phyloP scores from a whole-genome alignment of 106 monocot species.

The Acorus calamus region DNA sequence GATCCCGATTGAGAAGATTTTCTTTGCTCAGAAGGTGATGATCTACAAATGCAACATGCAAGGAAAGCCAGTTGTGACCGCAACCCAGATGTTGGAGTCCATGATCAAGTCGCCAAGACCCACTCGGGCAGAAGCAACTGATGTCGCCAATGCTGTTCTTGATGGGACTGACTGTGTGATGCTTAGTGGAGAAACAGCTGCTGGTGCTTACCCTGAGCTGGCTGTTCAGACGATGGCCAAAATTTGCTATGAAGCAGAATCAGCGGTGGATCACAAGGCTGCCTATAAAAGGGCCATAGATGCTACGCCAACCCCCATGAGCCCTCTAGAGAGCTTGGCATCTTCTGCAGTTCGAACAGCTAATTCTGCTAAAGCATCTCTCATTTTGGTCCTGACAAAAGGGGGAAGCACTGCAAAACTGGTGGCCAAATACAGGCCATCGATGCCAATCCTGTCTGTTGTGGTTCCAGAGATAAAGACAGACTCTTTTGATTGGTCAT shows the following conservation, averaged over 20 bases:
- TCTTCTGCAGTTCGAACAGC: slow-evolving; percentile 64
- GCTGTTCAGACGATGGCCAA: slow-evolving; percentile 73
- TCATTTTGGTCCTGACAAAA: slow-evolving; percentile 60
- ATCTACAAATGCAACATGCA: slow-evolving; percentile 57
- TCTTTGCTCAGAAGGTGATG: slow-evolving; percentile 63
- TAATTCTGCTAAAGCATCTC: slow-evolving; percentile 37
- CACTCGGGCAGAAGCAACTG: slow-evolving; percentile 53
- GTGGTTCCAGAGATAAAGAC: slow-evolving; percentile 59
- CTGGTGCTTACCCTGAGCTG: slow-evolving; percentile 64
- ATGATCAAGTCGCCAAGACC: slow-evolving; percentile 68
- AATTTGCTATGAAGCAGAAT: slow-evolving; percentile 60
- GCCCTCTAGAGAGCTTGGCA: slow-evolving; percentile 61
- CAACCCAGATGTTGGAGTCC: slow-evolving; percentile 58
- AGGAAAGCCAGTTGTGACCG: slow-evolving; percentile 53
- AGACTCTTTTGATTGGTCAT: slow-evolving; percentile 47
- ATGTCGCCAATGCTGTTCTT: slow-evolving; percentile 47
- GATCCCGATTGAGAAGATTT: slow-evolving; percentile 79
- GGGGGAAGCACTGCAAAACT: slow-evolving; percentile 61
- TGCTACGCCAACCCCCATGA: slow-evolving; percentile 50
- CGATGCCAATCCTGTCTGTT: slow-evolving; percentile 54
- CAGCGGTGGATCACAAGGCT: slow-evolving; percentile 28
- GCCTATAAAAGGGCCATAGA: slow-evolving; percentile 43
- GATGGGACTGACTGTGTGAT: slow-evolving; percentile 65
- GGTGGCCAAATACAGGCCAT: slow-evolving; percentile 69
- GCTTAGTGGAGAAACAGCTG: slow-evolving; percentile 60